A percentile compares a stretch with the other conserved stretches of the same genome.
Evolutionary conservation across 2,329 filamentous ascomycete species (phyloP).

Genomic region (Pestalotiopsis sp.): DNA sequence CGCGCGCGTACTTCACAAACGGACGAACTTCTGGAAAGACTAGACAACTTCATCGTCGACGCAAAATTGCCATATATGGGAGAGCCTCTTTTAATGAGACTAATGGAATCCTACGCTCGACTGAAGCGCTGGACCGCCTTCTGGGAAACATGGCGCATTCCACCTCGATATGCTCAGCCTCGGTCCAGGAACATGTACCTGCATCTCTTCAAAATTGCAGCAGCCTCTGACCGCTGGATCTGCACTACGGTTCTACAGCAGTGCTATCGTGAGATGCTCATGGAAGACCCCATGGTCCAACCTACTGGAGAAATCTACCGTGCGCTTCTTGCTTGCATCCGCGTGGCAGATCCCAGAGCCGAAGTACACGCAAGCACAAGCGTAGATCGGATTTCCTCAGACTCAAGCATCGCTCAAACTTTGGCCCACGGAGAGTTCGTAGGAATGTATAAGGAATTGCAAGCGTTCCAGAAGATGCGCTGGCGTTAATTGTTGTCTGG

Average conservation of each 20-base stretch:
- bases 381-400: slow-evolving; percentile 16
- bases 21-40: slow-evolving; percentile 42
- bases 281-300: slow-evolving; percentile 54
- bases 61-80: slow-evolving; percentile 40
- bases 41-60: slow-evolving; percentile 48
- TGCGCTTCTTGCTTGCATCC: slow-evolving; percentile 57
- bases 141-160: slow-evolving; percentile 63
- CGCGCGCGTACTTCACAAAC: slow-evolving; percentile 36
- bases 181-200: slow-evolving; percentile 60
- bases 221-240: slow-evolving; percentile 44
- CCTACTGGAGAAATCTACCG: slow-evolving; percentile 46
- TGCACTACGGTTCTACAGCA: slow-evolving; percentile 53
- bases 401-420: slow-evolving; percentile 3
- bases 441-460: slow-evolving; percentile 26
- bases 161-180: slow-evolving; percentile 49
- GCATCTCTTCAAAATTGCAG: slow-evolving; percentile 53
- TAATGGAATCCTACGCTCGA: slow-evolving; percentile 50
- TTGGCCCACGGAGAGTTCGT: slow-evolving; percentile 34
- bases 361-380: slow-evolving; percentile 32
- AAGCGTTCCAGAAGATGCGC: neutral
- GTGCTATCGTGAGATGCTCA: slow-evolving; percentile 62
- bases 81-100: slow-evolving; percentile 38
- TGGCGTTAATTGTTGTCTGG: no score
- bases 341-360: slow-evolving; percentile 56
- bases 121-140: slow-evolving; percentile 57